Base-by-base conservation (phyloP, 495 filamentous ascomycete species). In the Glonium stellatum region DNA sequence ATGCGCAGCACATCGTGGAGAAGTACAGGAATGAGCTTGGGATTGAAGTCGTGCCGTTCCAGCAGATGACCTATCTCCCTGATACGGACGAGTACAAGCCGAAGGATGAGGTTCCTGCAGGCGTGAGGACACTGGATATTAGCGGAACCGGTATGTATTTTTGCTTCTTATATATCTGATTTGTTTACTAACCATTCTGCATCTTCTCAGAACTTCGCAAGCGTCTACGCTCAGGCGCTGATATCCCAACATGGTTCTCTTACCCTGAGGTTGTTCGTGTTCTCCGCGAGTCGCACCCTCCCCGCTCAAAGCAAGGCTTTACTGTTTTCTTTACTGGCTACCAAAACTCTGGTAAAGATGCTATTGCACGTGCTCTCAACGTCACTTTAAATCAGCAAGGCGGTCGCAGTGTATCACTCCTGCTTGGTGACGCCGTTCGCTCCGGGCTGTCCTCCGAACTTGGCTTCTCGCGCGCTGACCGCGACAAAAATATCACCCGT, bases 211-310 rank as follows among this genome's bases (percentile, higher is more conserved):
- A 98, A 77, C 87, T 98, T 66, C 91, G 93, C 64, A 82, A 84
- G 54, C 87, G 93, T 62, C 83, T 98, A 54, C 85, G 89, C 66
- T 91, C 86, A 55, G 93, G 93, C 57, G 86, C 85, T 62, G 90
- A 95, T 63, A 98, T 98, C 70, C 93, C 93, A 58, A 90, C 95
- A 73, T 98, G 93, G 93, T 98, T 98, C 82, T 97, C 93, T 21
- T 98, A 98, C 78, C 91, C 95, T 59, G 95, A 98, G 78, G 95
- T 98, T 63, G 93, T 98, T 75, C 85, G 84, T 73, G 93, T 97
- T 48, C 85, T 98, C 54, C 82, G 93, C 64, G 89, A 98, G 77
- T 96, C 91, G 61, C 91, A 96, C 75, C 95, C 92, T 8, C 83
- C 95, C 39, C 86, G 93, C 60, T 84, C 81, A 69, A 77, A 81